Evolutionary conservation across 352 stramenopile genomes (phyloP).

Genomic region (Elongisporangium undulatum): DNA sequence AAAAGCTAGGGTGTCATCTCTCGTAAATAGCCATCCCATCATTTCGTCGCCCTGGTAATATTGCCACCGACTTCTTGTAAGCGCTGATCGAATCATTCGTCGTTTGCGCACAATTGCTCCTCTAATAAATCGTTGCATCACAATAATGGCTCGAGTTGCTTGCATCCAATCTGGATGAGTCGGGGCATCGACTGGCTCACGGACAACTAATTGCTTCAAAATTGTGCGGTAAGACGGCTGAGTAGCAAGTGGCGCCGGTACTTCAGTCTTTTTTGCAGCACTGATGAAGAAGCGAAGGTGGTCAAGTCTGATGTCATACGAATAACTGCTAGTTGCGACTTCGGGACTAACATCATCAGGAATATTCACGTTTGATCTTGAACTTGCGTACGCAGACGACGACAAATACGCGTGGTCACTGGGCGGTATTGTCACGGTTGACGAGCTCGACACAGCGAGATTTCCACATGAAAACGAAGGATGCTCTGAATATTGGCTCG

Average conservation of each 20-base stretch:
- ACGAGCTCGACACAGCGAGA: not conserved
- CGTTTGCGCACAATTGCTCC: slow-evolving; percentile 63
- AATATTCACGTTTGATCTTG: slow-evolving; percentile 9
- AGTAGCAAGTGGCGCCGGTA: slow-evolving; percentile 16
- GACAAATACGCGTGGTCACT: not conserved
- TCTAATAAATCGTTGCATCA: slow-evolving; percentile 80
- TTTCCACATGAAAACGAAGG: not conserved
- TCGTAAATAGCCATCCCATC: slow-evolving; percentile 81
- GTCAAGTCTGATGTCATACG: slow-evolving; percentile 70
- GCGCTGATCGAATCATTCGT: slow-evolving; percentile 53
- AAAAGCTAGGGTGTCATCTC: slow-evolving; percentile 83
- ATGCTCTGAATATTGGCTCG: slow-evolving; percentile 27
- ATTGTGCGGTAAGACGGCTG: slow-evolving; percentile 72
- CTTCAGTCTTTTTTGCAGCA: slow-evolving; percentile 29
- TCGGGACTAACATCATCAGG: slow-evolving; percentile 15
- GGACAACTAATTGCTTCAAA: slow-evolving; percentile 73
- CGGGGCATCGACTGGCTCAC: slow-evolving; percentile 32
- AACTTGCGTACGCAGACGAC: not conserved
- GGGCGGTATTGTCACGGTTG: not conserved
- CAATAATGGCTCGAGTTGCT: slow-evolving; percentile 65
- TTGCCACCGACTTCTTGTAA: slow-evolving; percentile 52
- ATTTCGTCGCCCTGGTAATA: slow-evolving; percentile 54
- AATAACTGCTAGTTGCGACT: slow-evolving; percentile 37
- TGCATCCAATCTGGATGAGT: slow-evolving; percentile 62
- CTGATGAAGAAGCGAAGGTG: slow-evolving; percentile 71